Conservation (phyloP, 305 asterid genomes). For the Andrographis paniculata region DNA sequence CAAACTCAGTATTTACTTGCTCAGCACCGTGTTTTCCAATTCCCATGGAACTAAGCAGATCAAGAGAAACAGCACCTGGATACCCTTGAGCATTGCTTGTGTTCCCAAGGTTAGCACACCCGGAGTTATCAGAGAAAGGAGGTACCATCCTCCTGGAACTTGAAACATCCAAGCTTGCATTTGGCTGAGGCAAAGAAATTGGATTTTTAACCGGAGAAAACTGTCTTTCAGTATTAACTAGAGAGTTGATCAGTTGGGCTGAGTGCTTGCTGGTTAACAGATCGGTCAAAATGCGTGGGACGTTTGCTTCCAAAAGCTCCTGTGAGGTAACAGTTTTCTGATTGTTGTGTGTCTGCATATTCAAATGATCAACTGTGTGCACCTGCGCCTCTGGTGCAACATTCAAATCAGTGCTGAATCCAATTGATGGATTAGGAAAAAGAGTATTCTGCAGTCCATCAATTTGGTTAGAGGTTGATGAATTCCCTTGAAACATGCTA, state of each 20-base stretch:
- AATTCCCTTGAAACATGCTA: conserved; percentile 23
- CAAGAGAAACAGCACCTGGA: conserved; percentile 1
- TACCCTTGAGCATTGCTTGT: not conserved
- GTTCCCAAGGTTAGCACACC: not conserved
- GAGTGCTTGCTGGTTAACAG: not conserved
- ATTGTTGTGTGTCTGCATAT: conserved; percentile 22
- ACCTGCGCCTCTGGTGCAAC: conserved; percentile 26
- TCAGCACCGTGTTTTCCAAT: not conserved
- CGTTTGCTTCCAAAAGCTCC: conserved; percentile 22
- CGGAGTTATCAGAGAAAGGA: not conserved
- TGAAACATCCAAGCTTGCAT: not conserved
- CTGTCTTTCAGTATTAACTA: not conserved
- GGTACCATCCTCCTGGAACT: not conserved
- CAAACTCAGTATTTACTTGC: not conserved
- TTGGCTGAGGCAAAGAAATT: not conserved
- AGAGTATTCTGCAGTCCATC: conserved; percentile 17
- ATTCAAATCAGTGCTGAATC: conserved; percentile 25
- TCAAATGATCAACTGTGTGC: conserved; percentile 16
- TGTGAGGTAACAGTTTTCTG: conserved; percentile 24
- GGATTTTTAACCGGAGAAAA: not conserved
- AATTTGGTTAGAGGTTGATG: conserved; percentile 22
- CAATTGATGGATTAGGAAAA: conserved; percentile 21
- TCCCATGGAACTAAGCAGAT: not conserved
- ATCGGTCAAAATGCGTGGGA: conserved; percentile 22
- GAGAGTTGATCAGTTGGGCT: not conserved